These are phyloP conservation scores for Puccinia hordei DNA, from an alignment of 1,284 basidiomycete genomes.

Conservation along the genomic window DNA sequence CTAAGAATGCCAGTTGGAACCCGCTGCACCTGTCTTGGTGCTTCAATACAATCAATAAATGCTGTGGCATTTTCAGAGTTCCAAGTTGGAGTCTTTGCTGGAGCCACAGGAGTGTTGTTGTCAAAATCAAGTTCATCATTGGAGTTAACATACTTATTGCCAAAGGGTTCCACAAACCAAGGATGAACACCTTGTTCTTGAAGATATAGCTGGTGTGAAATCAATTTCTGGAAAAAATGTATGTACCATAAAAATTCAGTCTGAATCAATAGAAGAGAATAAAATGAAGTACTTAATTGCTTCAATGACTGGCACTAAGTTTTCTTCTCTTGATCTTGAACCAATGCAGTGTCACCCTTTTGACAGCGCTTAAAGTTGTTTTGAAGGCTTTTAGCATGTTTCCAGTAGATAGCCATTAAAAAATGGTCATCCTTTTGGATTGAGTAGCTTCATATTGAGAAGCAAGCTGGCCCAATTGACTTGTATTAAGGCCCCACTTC, in stretches of 20 bases:
- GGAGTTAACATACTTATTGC: conserved; percentile 29
- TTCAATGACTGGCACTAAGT: conserved; percentile 12
- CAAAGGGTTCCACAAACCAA: conserved; percentile 25
- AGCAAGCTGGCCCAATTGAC: too few relatives aligned
- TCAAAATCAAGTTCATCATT: conserved; percentile 9
- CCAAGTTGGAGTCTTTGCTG: conserved; percentile 13
- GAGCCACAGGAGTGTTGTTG: conserved; percentile 1
- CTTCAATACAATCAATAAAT: conserved; percentile 42
- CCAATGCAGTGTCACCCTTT: conserved; percentile 11
- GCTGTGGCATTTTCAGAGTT: conserved; percentile 26
- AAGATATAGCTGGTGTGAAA: conserved; percentile 25
- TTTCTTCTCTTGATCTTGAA: conserved; percentile 14
- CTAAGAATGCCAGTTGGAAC: neutral
- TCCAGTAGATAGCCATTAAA: conserved; percentile 32
- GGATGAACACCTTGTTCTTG: conserved; percentile 39
- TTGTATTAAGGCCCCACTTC: conserved; percentile 50
- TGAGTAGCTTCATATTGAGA: conserved; percentile 21
- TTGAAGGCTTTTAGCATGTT: conserved; percentile 21
- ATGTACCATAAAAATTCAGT: neutral
- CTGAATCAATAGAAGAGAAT: neutral
- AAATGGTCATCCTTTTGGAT: conserved; percentile 22
- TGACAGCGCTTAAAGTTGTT: conserved; percentile 17
- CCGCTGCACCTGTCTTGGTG: neutral
- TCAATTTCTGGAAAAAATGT: conserved; percentile 25
- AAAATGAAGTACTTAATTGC: conserved; percentile 24